Percentiles rank a stretch among this genome's conserved stretches.
Conservation (phyloP, 1,139 yeast genomes). For the Yamadazyma atlantica region DNA sequence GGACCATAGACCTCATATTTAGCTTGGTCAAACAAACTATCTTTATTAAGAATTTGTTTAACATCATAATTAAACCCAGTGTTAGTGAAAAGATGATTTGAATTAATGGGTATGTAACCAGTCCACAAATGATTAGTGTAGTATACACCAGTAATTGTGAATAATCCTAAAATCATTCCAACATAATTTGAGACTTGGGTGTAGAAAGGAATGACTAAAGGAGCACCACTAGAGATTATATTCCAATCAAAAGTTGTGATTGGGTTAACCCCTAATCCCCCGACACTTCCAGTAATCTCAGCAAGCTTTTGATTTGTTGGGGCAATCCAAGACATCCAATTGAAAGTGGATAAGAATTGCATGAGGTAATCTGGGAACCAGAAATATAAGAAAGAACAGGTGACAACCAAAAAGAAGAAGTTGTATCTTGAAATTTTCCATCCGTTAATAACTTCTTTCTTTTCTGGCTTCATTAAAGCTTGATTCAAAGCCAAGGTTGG, state of each 20-base stretch:
- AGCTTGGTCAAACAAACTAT: conserved; percentile 27
- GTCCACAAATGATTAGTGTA: conserved; percentile 38
- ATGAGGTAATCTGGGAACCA: conserved; percentile 43
- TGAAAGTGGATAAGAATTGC: conserved; percentile 37
- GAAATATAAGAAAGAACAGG: conserved; percentile 34
- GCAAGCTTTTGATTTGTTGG: conserved; percentile 39
- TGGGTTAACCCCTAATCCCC: conserved; percentile 47
- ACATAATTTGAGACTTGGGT: conserved; percentile 32
- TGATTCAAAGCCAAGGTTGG: conserved; percentile 44
- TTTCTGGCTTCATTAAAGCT: conserved; percentile 37
- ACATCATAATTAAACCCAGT: conserved; percentile 30
- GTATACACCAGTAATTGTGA: conserved; percentile 29
- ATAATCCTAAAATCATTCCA: conserved; percentile 32
- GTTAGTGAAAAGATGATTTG: conserved; percentile 32
- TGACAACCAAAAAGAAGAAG: conserved; percentile 33
- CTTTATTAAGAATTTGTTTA: conserved; percentile 27
- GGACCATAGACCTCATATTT: conserved; percentile 48
- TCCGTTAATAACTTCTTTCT: conserved; percentile 30
- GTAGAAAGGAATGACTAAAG: conserved; percentile 40
- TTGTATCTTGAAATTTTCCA: conserved; percentile 39
- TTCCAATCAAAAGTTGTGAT: conserved; percentile 47
- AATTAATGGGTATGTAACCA: conserved; percentile 37
- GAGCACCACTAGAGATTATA: conserved; percentile 29
- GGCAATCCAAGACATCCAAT: conserved; percentile 47
- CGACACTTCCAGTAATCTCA: conserved; percentile 34